phyloP scores from a whole-genome alignment of 2,329 filamentous ascomycete species.

The Ophiognomonia clavigignenti-juglandacearum region DNA sequence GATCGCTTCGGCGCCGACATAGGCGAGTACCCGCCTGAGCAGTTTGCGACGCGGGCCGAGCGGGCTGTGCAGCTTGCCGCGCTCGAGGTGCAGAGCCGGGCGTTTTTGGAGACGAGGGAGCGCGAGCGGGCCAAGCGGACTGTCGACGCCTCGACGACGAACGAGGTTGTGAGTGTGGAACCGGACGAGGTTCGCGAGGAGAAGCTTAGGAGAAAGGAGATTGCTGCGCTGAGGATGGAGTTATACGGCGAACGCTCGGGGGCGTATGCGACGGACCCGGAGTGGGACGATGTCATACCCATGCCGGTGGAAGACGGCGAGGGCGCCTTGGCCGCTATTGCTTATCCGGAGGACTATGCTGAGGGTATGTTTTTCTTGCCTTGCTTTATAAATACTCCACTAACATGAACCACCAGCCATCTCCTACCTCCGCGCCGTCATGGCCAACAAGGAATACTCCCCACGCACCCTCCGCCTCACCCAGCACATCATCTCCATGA shows the following conservation, averaged over 20 bases:
- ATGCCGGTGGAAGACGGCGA: constrained; percentile 81
- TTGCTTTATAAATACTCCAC: background rate
- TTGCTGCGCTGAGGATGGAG: constrained; percentile 45
- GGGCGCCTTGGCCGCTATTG: constrained; percentile 83
- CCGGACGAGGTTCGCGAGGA: constrained; percentile 41
- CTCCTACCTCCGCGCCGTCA: constrained; percentile 87
- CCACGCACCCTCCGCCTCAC: constrained; percentile 76
- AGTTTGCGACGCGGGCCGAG: constrained; percentile 38
- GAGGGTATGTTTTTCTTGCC: constrained; percentile 48
- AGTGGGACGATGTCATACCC: constrained; percentile 80
- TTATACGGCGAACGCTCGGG: constrained; percentile 47
- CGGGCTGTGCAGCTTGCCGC: constrained; percentile 38
- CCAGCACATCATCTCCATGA: constrained; percentile 84
- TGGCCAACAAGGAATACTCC: constrained; percentile 82
- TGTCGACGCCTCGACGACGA: constrained; percentile 18
- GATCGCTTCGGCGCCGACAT: constrained; percentile 47
- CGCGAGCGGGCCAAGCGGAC: constrained; percentile 18
- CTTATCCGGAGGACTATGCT: constrained; percentile 83
- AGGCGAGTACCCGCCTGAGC: constrained; percentile 40
- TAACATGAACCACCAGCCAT: constrained; percentile 56
- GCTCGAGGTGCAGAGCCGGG: constrained; percentile 38
- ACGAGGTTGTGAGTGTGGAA: constrained; percentile 22
- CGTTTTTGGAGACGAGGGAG: constrained; percentile 36
- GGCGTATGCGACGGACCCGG: constrained; percentile 60
- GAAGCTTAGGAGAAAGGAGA: constrained; percentile 41